A percentile compares a stretch with the other conserved stretches of the same genome.
Conservation (phyloP, 495 filamentous ascomycete genomes). For the Emericellopsis terricola region DNA sequence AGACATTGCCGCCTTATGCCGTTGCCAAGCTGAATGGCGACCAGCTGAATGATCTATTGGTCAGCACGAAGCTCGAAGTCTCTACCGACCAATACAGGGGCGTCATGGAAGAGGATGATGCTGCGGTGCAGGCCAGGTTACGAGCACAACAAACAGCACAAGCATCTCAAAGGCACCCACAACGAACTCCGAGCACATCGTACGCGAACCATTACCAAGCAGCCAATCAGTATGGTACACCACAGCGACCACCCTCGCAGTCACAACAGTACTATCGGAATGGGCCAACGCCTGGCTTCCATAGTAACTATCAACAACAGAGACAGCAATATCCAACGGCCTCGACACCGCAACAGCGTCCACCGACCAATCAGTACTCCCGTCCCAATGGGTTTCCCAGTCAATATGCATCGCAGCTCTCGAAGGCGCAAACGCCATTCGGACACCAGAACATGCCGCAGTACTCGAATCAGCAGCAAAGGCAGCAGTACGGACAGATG, state of each 20-base stretch:
- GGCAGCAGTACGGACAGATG: conserved; percentile 12
- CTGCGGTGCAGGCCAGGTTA: conserved; percentile 15
- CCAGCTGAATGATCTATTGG: conserved; percentile 59
- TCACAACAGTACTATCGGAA: conserved; percentile 7
- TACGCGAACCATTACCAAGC: conserved; percentile 18
- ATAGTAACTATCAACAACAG: conserved; percentile 5
- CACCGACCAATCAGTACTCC: conserved; percentile 14
- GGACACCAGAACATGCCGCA: conserved; percentile 20
- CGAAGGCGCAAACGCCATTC: conserved; percentile 17
- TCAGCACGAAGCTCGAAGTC: conserved; percentile 66
- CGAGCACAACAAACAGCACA: conserved; percentile 10
- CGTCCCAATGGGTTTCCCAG: conserved; percentile 9
- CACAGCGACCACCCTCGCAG: conserved; percentile 9
- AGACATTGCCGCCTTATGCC: conserved; percentile 64
- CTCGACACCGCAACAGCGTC: conserved; percentile 11
- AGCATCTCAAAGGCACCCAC: conserved; percentile 16
- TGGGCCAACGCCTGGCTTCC: conserved; percentile 5
- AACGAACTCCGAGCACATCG: conserved; percentile 15
- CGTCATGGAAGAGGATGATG: conserved; percentile 75
- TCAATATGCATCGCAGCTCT: conserved; percentile 15
- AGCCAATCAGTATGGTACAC: conserved; percentile 9
- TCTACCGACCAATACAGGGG: conserved; percentile 55
- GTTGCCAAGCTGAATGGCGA: conserved; percentile 75
- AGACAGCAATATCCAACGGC: conserved; percentile 13
- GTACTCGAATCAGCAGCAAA: conserved; percentile 18